Evolutionary conservation across 2,329 filamentous ascomycete species (phyloP), one percentile per base, ranked within the genome.

Genomic region (Fusarium vanettenii): DNA sequence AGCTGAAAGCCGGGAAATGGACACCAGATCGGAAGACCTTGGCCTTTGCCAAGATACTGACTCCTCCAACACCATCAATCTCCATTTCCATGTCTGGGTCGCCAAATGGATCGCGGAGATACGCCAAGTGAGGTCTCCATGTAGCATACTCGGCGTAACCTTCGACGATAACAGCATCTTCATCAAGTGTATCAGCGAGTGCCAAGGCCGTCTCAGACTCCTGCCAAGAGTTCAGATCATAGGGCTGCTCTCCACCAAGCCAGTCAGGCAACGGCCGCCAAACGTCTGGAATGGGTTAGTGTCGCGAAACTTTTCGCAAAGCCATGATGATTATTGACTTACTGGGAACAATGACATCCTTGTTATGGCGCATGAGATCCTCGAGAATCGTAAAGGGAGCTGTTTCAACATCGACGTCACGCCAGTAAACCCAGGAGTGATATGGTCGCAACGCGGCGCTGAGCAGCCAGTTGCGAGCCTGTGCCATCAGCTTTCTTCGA

Each of bases 41-140:
- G 2, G 97, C 97, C 84, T 98, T 99, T 55, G 97, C 96, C 78
- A 99, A 85, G 79, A 99, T 99, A 85, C 95, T 98, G 78, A 99
- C 97, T 85, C 97, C 97, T 60, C 97, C 96, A 56, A 99, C 95
- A 76, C 97, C 97, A 78, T 99, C 97, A 78, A 99, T 96, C 80
- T 99, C 97, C 97, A 99, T 98, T 82, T 99, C 97, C 93, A 98
- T 98, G 81, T 99, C 97, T 22, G 96, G 96, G 81, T 99, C 97
- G 43, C 97, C 97, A 79, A 97, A 98, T 2, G 97, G 97, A 81
- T 99, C 97, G 69, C 97, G 93, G 9, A 99, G 90, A 82, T 99
- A 99, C 48, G 97, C 97, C 80, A 99, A 88, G 88, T 99, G 97
- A 48, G 97, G 97, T 75, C 97, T 90, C 97, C 97, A 99, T 2